Conservation (phyloP, 371 early-diverging fungal genomes). For the Mucor plumbeus region DNA sequence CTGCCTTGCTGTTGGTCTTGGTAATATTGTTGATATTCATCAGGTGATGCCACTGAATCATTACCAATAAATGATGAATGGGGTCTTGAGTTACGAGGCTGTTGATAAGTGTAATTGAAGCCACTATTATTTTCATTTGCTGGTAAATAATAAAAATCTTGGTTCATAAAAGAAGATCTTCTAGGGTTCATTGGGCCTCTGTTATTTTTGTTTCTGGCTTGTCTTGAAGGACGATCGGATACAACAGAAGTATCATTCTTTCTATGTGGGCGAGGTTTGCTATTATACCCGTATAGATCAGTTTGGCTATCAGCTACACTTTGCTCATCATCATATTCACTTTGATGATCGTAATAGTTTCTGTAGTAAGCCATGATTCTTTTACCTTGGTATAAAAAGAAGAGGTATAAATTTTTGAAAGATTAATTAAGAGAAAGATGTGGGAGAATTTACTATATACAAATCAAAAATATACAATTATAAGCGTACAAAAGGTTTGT, state of each 20-base stretch:
- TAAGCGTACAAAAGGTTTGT: constrained; percentile 1
- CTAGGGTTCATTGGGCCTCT: background rate
- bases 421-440: background rate
- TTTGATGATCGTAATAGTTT: background rate
- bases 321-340: background rate
- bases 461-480: background rate
- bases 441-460: too few species aligned
- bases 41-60: background rate
- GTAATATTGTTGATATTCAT: background rate
- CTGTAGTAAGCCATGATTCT: background rate
- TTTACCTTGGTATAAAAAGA: background rate
- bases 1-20: background rate
- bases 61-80: background rate
- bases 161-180: background rate
- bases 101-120: background rate
- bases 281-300: background rate
- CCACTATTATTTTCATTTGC: background rate
- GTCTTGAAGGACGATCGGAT: background rate
- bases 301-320: constrained; percentile 6
- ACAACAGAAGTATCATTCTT: background rate
- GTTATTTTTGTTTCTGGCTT: background rate
- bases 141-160: background rate
- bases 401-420: background rate
- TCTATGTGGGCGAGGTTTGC: background rate
- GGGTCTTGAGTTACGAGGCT: background rate